Base-by-base conservation (phyloP, 169 alveolate species). In the Plasmodium sp. region DNA sequence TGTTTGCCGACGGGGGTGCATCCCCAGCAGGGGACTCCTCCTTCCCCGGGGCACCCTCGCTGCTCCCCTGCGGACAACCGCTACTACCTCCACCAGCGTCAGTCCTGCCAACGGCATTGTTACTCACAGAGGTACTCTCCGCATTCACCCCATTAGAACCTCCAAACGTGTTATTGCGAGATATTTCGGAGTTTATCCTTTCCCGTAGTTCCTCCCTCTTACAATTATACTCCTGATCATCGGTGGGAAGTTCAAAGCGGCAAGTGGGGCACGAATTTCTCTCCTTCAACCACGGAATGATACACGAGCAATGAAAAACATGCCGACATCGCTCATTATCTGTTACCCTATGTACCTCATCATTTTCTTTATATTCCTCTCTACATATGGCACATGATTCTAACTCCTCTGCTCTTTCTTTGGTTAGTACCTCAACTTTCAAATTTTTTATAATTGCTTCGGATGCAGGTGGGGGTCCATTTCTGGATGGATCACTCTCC, bases 241-340 rank as follows among this genome's bases (percentile, higher is more conserved):
- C 99, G 2, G 99, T 98, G 0, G 99, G 99, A 80, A 99, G 96
- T 92, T 99, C 99, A 92, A 93, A 97, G 93, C 99, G 97, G 94
- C 99, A 99, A 34, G 98, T 98, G 9, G 99, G 99, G 72, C 99
- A 99, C 31, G 99, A 97, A 93, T 98, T 98, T 92, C 98, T 99
- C 91, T 97, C 98, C 84, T 98, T 96, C 71, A 98, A 96, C 99
- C 99, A 99, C n/a, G 99, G 99, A 27, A 97, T 83, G 54, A 99
- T 95, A 84, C 99, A 99, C 80, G 97, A 97, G 33, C 96, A 97
- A 96, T 99, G 99, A 95, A 98, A 99, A 45, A 96, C 96, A 94
- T 99, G 99, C 45, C 98, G 96, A 84, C 99, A 99, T 6, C 93
- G 84, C 33, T 93, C 96, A 83, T 93, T 94, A 74, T 97, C 96